phyloP scores from a whole-genome alignment of 2,329 filamentous ascomycete species.

The Penicillium sp. region DNA sequence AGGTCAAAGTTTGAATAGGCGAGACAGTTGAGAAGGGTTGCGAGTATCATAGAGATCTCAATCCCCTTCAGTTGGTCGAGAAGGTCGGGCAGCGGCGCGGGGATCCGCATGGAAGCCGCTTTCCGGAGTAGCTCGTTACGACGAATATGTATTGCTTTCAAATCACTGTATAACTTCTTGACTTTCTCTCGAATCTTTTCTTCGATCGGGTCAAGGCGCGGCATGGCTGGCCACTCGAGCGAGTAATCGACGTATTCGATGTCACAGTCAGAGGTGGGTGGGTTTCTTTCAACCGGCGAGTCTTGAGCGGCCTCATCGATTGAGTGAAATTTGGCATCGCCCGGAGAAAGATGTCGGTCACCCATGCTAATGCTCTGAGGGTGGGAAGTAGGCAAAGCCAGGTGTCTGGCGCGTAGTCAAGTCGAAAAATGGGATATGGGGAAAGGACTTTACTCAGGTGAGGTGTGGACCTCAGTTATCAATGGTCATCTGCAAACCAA shows the following conservation, averaged over 20 bases:
- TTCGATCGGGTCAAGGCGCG: not conserved
- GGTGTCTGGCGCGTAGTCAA: not conserved
- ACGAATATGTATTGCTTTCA: not conserved
- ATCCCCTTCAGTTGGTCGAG: not conserved
- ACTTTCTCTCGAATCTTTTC: not conserved
- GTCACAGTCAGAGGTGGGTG: not conserved
- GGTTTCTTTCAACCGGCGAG: not conserved
- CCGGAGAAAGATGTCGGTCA: not conserved
- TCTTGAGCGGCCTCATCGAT: not conserved
- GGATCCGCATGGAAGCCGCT: not conserved
- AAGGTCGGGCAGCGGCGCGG: not conserved
- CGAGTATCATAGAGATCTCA: not conserved
- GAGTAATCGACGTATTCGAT: not conserved
- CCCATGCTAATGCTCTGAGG: not conserved
- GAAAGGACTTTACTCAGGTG: not conserved
- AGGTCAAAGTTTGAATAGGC: not conserved
- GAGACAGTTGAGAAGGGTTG: slow-evolving; percentile 3
- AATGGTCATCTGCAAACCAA: not conserved
- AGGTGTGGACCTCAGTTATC: not conserved
- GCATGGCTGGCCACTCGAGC: not conserved
- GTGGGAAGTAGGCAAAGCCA: not conserved
- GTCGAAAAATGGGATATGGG: not conserved
- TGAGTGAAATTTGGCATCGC: not conserved
- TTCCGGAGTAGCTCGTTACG: not conserved
- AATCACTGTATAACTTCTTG: not conserved